Base-by-base conservation (phyloP, 257 asterid genomes). In the Nyctanthes arbortristis region DNA sequence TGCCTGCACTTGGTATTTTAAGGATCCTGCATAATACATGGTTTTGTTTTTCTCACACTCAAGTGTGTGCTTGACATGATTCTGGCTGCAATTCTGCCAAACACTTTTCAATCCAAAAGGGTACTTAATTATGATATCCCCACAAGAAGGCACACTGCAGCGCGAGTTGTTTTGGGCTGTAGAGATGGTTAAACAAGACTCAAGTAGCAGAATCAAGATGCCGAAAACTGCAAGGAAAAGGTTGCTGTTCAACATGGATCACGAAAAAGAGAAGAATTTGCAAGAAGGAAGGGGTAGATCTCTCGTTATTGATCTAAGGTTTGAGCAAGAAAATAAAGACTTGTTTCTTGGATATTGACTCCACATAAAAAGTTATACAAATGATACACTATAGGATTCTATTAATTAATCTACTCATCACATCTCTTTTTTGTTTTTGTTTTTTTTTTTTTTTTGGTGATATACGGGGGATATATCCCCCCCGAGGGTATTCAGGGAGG, bases 121-220 rank as follows among this genome's bases (percentile, higher is more conserved):
- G 75, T 65, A 82, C 74, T 47, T 79, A 31, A 88, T 82, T 68
- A 63, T 49, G 49, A 79, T 47, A 25, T 70, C 55, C 14, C 96
- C 92, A 61, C 96, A 80, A 58, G 96, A 86, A 47, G 87, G 68
- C 40, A 65, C 32, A 73, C 90, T 84, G 30, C n/a, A 12, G 0
- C n/a, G n/a, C n/a, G 81, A 54, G 13, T 29, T 66, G 32, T 54
- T 75, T 73, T 69, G 75, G 34, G 86, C 85, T 80, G 40, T 61
- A 78, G 73, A 77, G 32, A 22, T 52, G 18, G 67, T 35, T 34
- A 60, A 5, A 35, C 7, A 72, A 56, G 66, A 63, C 7, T 75
- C 40, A 40, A 69, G 71, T 5, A 82, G n/a, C n/a, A n/a, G 76
- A 49, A 76, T 47, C 35, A 70, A 20, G 36, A 63, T 60, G 40